Evolutionary conservation across 1,284 basidiomycete species (phyloP).

Genomic region (Tilletia indica): DNA sequence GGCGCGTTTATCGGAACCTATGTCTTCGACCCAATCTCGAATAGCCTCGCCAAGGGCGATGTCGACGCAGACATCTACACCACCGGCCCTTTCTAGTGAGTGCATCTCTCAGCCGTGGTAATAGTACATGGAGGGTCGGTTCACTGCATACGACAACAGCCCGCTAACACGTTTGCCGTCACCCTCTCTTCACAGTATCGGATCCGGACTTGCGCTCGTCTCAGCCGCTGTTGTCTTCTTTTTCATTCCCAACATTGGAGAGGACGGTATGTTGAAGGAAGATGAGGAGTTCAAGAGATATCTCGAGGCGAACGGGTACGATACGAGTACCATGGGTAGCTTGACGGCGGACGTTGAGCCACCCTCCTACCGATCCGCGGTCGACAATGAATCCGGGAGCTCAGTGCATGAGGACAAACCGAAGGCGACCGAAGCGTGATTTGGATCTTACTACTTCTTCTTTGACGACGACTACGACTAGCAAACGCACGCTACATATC

Average conservation of each 20-base stretch:
- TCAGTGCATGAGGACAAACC: no score
- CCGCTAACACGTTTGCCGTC: no score
- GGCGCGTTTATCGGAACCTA: slow-evolving; percentile 44
- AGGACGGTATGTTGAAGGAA: slow-evolving; percentile 77
- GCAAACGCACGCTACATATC: no score
- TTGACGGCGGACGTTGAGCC: not conserved
- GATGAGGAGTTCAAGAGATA: slow-evolving; percentile 63
- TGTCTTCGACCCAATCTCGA: slow-evolving; percentile 41
- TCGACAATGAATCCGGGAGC: no score
- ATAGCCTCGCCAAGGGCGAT: slow-evolving; percentile 25
- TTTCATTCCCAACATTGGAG: slow-evolving; percentile 73
- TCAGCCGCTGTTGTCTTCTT: slow-evolving; percentile 73
- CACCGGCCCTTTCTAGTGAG: slow-evolving; percentile 49
- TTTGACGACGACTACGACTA: no score
- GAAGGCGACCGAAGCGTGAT: no score
- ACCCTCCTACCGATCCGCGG: no score
- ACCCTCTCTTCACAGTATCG: slow-evolving; percentile 37
- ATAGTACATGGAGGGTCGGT: no score
- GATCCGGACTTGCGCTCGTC: slow-evolving; percentile 69
- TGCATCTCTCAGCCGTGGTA: not conserved
- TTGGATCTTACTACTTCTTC: slow-evolving; percentile 5
- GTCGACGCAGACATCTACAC: slow-evolving; percentile 31
- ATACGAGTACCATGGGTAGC: slow-evolving; percentile 41
- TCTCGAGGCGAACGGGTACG: slow-evolving; percentile 43
- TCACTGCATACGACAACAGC: no score